phyloP scores from a whole-genome alignment of 2,329 filamentous ascomycete species.

The Elsinoe perseae region DNA sequence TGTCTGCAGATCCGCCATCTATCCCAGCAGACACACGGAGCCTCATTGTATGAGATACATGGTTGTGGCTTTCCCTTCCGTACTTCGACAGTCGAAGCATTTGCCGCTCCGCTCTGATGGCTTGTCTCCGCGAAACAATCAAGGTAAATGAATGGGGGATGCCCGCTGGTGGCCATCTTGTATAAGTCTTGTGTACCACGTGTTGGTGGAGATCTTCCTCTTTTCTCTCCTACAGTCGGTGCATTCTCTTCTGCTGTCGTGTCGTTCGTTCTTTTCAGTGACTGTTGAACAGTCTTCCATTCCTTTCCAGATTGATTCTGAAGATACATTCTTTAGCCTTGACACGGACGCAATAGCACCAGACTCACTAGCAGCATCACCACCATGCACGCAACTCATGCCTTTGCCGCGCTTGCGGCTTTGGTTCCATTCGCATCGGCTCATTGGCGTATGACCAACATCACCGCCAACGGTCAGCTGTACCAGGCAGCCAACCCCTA shows the following conservation, averaged over 20 bases:
- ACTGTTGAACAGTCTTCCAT: slow-evolving; percentile 7
- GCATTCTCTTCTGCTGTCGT: slow-evolving; percentile 12
- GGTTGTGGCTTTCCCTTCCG: slow-evolving; percentile 4
- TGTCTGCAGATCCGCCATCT: not conserved
- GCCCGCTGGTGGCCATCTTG: not conserved
- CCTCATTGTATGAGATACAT: slow-evolving; percentile 6
- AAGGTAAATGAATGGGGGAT: not conserved
- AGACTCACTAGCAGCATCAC: not conserved
- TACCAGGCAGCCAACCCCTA: slow-evolving; percentile 3
- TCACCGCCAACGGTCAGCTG: slow-evolving; percentile 8
- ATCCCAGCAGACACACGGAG: not conserved
- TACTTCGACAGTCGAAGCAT: not conserved
- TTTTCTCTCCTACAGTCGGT: slow-evolving; percentile 4
- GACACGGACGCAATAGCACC: not conserved
- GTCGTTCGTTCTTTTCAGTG: slow-evolving; percentile 7
- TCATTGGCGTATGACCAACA: slow-evolving; percentile 6
- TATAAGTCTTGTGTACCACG: not conserved
- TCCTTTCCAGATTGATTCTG: slow-evolving; percentile 8
- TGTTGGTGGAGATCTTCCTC: not conserved
- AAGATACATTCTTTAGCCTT: not conserved
- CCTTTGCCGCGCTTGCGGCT: not conserved
- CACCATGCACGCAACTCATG: slow-evolving; percentile 2
- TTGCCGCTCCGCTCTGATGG: not conserved
- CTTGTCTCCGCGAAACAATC: not conserved
- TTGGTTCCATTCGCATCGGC: slow-evolving; percentile 2